A percentile compares a stretch with the other conserved stretches of the same genome.
These are phyloP conservation scores for Diaporthe batatas DNA, from an alignment of 2,329 filamentous ascomycete species.

Conservation along the genomic window DNA sequence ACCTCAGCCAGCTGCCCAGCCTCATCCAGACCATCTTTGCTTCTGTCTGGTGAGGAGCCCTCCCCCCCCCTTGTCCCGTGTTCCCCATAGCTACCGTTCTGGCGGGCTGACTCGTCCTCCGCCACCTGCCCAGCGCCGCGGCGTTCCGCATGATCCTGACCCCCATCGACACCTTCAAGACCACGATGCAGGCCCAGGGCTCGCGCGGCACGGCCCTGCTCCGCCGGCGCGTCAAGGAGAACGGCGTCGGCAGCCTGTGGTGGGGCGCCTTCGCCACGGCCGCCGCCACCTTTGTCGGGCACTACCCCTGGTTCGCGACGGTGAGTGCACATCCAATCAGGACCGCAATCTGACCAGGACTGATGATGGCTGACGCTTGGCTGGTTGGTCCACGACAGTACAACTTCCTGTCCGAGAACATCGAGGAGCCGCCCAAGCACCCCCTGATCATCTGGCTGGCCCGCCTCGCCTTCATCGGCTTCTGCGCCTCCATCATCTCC, in stretches of 20 bases:
- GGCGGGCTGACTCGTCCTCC: not conserved
- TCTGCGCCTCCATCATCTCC: conserved; percentile 60
- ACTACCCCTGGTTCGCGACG: conserved; percentile 65
- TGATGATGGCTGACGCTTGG: too few relatives aligned
- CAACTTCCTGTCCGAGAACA: conserved; percentile 56
- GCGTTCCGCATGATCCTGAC: conserved; percentile 62
- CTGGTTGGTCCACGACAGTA: conserved; percentile 50
- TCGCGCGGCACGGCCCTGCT: conserved; percentile 57
- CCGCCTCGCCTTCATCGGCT: conserved; percentile 58
- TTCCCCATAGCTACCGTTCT: too few relatives aligned
- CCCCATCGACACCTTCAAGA: conserved; percentile 64
- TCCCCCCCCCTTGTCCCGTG: not conserved
- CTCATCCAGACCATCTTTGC: conserved; percentile 61
- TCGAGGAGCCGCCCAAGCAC: conserved; percentile 57
- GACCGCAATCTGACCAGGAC: too few relatives aligned
- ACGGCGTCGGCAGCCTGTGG: conserved; percentile 62
- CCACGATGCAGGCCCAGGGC: conserved; percentile 63
- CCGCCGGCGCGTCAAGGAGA: conserved; percentile 58
- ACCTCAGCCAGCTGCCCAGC: conserved; percentile 57
- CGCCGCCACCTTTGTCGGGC: conserved; percentile 62
- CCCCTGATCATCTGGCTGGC: conserved; percentile 58
- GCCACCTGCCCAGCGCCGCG: conserved; percentile 54
- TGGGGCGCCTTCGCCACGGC: conserved; percentile 64
- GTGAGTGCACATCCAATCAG: conserved; percentile 50
- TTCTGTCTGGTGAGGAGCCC: conserved; percentile 55